Evolutionary conservation across 139 green algal species (phyloP).

Genomic region (Asterochloris sp.): DNA sequence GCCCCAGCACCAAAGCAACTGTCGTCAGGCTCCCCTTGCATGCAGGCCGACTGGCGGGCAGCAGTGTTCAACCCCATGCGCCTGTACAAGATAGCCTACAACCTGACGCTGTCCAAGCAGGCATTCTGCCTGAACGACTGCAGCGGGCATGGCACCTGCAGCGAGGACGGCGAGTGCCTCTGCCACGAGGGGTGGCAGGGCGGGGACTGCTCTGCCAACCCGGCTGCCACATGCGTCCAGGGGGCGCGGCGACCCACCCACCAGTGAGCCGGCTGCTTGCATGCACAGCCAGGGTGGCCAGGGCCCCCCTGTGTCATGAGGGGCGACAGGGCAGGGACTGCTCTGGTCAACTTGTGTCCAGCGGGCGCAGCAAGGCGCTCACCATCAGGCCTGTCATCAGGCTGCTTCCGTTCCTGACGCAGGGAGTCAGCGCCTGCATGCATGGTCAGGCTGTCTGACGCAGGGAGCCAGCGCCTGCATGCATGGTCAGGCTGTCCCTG

Average conservation of each 20-base stretch:
- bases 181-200: constrained; percentile 44
- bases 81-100: constrained; percentile 40
- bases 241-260: constrained; percentile 4
- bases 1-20: not conserved
- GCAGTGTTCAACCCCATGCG: constrained; percentile 53
- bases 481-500: no score
- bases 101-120: constrained; percentile 25
- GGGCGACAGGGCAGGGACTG: no score
- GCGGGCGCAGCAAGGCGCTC: no score
- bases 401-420: no score
- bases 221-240: constrained; percentile 9
- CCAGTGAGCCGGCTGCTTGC: not conserved
- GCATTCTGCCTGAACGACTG: constrained; percentile 51
- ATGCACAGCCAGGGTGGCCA: no score
- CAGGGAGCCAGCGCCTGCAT: no score
- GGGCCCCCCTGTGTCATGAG: no score
- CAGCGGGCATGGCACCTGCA: constrained; percentile 47
- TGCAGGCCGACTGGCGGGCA: constrained; percentile 32
- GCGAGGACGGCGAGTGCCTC: constrained; percentile 38
- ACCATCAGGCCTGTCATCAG: no score
- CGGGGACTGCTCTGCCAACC: constrained; percentile 54
- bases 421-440: no score
- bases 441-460: no score
- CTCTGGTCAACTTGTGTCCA: no score
- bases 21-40: not conserved